Conservation (phyloP, 148 eudicot genomes). For the Oxyria digyna region DNA sequence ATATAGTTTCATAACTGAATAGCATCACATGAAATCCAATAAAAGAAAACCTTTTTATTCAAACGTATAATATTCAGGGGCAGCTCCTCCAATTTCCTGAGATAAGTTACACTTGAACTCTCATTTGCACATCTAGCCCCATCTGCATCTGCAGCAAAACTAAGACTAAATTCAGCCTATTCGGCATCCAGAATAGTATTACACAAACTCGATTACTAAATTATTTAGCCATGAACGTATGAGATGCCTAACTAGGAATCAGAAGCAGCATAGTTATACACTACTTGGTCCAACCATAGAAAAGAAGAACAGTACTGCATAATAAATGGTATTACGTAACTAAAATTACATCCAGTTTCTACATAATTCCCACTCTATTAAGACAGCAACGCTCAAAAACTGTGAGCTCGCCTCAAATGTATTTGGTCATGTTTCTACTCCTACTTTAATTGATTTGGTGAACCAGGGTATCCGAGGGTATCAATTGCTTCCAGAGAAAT, state of each 20-base stretch:
- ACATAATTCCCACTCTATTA: neutral
- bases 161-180: neutral
- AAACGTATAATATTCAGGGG: constrained; percentile 49
- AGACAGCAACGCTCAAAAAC: neutral
- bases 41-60: constrained; percentile 47
- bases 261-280: neutral
- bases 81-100: constrained; percentile 68
- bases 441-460: neutral
- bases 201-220: too few species aligned
- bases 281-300: too few species aligned
- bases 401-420: neutral
- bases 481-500: neutral
- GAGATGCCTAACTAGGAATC: neutral
- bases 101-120: constrained; percentile 23
- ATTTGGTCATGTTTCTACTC: neutral
- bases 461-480: neutral
- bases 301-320: neutral
- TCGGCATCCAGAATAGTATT: too few species aligned
- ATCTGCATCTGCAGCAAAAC: constrained; percentile 33
- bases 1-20: neutral
- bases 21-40: constrained; percentile 2
- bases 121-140: constrained; percentile 18
- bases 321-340: neutral
- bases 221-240: neutral
- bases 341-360: neutral